Conservation (phyloP, 306 rosid genomes). For the Medicago arabica region DNA sequence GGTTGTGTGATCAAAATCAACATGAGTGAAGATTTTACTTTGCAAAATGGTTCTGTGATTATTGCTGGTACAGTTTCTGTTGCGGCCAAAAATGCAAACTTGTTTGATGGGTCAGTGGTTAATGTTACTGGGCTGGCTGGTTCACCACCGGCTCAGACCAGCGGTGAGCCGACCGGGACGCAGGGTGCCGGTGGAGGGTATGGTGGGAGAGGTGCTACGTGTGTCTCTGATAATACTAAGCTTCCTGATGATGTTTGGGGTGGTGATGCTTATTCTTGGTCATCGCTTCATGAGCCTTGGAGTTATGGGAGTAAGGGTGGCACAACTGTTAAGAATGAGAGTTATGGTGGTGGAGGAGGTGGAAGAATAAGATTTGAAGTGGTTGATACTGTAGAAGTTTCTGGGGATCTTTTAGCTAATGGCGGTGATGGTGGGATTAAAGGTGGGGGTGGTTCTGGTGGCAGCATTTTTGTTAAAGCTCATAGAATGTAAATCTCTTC, state of each 20-base stretch:
- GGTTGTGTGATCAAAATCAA: slow-evolving; percentile 79
- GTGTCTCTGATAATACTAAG: slow-evolving; percentile 81
- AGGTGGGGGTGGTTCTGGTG: slow-evolving; percentile 99
- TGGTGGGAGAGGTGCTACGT: slow-evolving; percentile 95
- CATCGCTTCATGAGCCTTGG: slow-evolving; percentile 64
- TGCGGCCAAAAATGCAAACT: slow-evolving; percentile 40
- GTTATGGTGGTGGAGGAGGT: slow-evolving; percentile 93
- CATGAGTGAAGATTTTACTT: slow-evolving; percentile 61
- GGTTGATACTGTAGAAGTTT: slow-evolving; percentile 51
- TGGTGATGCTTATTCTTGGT: slow-evolving; percentile 93
- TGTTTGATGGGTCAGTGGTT: slow-evolving; percentile 44
- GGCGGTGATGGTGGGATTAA: slow-evolving; percentile 89
- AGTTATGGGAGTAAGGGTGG: slow-evolving; percentile 98
- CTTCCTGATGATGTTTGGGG: slow-evolving; percentile 98
- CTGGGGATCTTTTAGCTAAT: slow-evolving; percentile 72
- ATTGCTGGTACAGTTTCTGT: slow-evolving; percentile 48
- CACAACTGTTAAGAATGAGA: slow-evolving; percentile 76
- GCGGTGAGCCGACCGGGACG: slow-evolving; percentile 83
- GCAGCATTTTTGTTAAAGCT: slow-evolving; percentile 81
- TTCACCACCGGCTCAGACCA: slow-evolving; percentile 78
- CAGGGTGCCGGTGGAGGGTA: slow-evolving; percentile 96
- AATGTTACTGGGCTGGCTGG: slow-evolving; percentile 81
- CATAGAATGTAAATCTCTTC: slow-evolving; percentile 67
- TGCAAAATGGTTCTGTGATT: slow-evolving; percentile 56
- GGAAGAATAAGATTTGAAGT: slow-evolving; percentile 69